Percentiles rank a stretch among this genome's conserved stretches.
Evolutionary conservation across 2,329 filamentous ascomycete species (phyloP).

Genomic region (Colletotrichum eleusines): DNA sequence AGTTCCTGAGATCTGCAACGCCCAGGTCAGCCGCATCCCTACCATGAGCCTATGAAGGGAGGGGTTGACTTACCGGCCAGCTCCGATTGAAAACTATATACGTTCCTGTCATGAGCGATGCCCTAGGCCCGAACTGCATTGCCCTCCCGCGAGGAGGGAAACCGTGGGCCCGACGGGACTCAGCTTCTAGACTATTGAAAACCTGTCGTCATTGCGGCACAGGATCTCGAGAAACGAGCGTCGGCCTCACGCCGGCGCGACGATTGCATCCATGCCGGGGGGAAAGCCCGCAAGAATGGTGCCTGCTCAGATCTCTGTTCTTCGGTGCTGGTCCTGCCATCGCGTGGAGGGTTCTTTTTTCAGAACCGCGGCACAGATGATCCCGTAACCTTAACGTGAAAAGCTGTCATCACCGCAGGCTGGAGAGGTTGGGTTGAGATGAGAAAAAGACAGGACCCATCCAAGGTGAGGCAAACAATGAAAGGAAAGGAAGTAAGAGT

Average conservation of each 20-base stretch:
- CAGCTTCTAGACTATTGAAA: conserved; percentile 32
- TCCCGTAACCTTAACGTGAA: conserved; percentile 41
- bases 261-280: conserved; percentile 16
- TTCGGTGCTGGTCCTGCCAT: conserved; percentile 45
- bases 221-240: conserved; percentile 26
- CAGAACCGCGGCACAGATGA: conserved; percentile 33
- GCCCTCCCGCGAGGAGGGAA: conserved; percentile 13
- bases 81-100: conserved; percentile 58
- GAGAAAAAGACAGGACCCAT: neutral
- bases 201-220: conserved; percentile 46
- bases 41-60: neutral
- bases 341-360: conserved; percentile 33
- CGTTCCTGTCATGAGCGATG: conserved; percentile 42
- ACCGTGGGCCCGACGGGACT: conserved; percentile 29
- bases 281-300: neutral
- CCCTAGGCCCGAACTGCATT: conserved; percentile 14
- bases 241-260: conserved; percentile 15
- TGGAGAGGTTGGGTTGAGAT: neutral
- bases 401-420: conserved; percentile 45
- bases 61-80: conserved; percentile 40
- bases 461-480: neutral
- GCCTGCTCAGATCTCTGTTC: conserved; percentile 54
- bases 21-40: conserved; percentile 2
- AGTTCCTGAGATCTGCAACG: conserved; percentile 32
- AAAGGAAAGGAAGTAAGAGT: neutral